Evolutionary conservation across 176 grass and related monocot species (phyloP), one percentile per base, ranked within the genome.

Genomic region (Miscanthus lutarioriparius): DNA sequence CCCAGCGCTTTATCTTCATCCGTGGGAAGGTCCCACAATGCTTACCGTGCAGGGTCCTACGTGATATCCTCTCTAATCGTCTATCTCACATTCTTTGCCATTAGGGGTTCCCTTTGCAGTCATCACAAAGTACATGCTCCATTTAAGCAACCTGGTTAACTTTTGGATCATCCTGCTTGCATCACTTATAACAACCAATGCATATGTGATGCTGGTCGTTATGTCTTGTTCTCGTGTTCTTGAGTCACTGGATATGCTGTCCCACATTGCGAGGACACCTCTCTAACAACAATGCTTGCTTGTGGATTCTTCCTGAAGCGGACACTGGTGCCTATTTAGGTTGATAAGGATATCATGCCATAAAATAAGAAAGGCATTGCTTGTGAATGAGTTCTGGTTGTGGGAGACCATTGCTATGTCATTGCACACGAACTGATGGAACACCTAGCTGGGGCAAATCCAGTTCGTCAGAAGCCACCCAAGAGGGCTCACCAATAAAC

Each of bases 341-440:
- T n/a, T n/a, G n/a, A n/a, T n/a, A n/a, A n/a, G n/a, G n/a, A 95
- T 28, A 72, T 95, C 59, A 92, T 25, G 79, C 91, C 3, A 95
- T 97, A 80, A 95, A 97, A 83, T 97, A n/a, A n/a, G n/a, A n/a
- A 97, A 97, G 81, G 95, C 90, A 22, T 2, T 91, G 86, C 75
- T 97, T 30, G 85, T 89, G 76, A 97, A 91, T 25, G 95, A 95
- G 64, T 97, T 97, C 82, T n/a, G n/a, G n/a, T n/a, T n/a, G n/a
- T n/a, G n/a, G 76, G 88, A 2, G 17, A 27, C 20, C 72, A 64
- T 8, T 91, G 90, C 28, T 97, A 92, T 78, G 36, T 22, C n/a
- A n/a, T n/a, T n/a, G n/a, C n/a, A n/a, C n/a, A n/a, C n/a, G n/a
- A n/a, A n/a, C n/a, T n/a, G n/a, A n/a, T n/a, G n/a, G n/a, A n/a